Evolutionary conservation across 225 moss, liverwort and hornwort genomes (phyloP).

Genomic region (Climacium dendroides): DNA sequence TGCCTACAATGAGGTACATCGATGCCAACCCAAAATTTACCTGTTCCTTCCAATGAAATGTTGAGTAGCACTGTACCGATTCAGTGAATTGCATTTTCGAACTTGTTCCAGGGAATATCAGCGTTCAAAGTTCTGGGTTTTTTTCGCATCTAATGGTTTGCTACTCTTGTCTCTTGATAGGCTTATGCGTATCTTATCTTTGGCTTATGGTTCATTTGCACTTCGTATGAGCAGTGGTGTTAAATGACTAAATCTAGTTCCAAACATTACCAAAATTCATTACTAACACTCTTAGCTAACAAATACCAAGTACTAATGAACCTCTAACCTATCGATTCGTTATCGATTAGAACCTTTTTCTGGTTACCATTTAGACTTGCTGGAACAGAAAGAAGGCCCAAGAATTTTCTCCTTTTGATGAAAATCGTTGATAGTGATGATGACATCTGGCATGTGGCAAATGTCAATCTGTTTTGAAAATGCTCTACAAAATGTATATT

Average conservation of each 20-base stretch:
- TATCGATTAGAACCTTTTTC: too few species aligned
- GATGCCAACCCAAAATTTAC: background rate
- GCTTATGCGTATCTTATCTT: too few species aligned
- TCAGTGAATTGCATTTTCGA: background rate
- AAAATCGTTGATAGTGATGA: background rate
- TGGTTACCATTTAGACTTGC: too few species aligned
- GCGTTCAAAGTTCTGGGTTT: background rate
- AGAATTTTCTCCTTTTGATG: background rate
- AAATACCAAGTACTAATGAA: background rate
- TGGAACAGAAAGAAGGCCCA: background rate
- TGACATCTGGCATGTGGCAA: background rate
- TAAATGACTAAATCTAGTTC: background rate
- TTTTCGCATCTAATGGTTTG: background rate
- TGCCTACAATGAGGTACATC: background rate
- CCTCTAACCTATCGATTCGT: background rate
- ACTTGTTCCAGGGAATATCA: background rate
- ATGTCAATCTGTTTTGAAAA: too few species aligned
- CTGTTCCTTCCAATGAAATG: background rate
- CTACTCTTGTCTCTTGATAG: background rate
- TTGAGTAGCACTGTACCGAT: background rate
- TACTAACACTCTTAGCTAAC: background rate
- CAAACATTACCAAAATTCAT: background rate
- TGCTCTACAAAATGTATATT: too few species aligned
- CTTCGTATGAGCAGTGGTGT: background rate
- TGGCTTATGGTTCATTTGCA: background rate